Base-by-base conservation (phyloP, 805 yeast species). In the Myxozyma sirexii region DNA sequence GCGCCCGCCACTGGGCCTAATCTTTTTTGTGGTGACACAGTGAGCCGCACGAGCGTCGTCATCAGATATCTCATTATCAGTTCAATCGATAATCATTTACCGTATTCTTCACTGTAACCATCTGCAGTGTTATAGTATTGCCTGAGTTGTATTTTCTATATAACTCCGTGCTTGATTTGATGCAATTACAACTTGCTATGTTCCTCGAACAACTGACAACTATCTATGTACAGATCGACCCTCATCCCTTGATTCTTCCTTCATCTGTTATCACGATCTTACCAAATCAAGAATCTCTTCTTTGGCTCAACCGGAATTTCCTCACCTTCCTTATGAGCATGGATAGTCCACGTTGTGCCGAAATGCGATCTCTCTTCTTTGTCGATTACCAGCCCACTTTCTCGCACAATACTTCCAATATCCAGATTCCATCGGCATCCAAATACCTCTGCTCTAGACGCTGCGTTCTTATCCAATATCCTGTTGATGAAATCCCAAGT, bases 391-490 rank as follows among this genome's bases (percentile, higher is more conserved):
- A 94, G 77, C 0, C 96, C 96, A 5, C 96, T 85, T 59, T 84
- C 84, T 70, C 88, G 92, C 27, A 94, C 80, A 42, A 94, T 79
- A 67, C 87, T 96, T 24, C 92, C 96, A 66, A 94, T 89, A 71
- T 94, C 98, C 64, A 94, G 77, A 71, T 94, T 94, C 97, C 98
- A 94, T 70, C 98, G 79, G 74, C 99, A 94, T 1, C 97, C 99
- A 97, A 98, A 94, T 2, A 86, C 84, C 60, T 87, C 83, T 76
- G 92, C 82, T 74, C 97, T 86, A 67, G 84, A 82, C 62, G 84
- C 91, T 2, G 97, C 92, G 63, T 94, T 80, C 61, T 83, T 82
- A 72, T 94, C 97, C 72, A 94, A 77, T 57, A 87, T 84, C 29
- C 83, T 81, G 74, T 94, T 94, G 66, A 94, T 82, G 54, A 86